Conservation (phyloP, 768 basidiomycete species). For the Termitomyces eurrhizus region DNA sequence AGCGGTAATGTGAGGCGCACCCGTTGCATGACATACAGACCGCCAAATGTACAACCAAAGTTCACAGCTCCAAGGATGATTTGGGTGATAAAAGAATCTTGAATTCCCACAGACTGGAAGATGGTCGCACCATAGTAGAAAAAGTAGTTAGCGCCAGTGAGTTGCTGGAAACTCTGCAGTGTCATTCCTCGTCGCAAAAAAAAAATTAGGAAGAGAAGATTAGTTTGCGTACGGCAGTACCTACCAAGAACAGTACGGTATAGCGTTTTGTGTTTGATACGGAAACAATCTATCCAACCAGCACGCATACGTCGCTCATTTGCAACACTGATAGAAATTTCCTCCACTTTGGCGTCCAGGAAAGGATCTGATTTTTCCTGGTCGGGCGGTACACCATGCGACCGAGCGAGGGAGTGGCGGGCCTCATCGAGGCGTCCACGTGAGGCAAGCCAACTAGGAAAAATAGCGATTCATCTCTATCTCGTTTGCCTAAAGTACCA, state of each 20-base stretch:
- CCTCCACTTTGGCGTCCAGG: slow-evolving; percentile 46
- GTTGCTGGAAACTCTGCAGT: slow-evolving; percentile 68
- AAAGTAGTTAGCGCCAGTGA: slow-evolving; percentile 70
- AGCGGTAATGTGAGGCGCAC: slow-evolving; percentile 25
- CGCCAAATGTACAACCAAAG: slow-evolving; percentile 68
- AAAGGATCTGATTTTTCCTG: slow-evolving; percentile 38
- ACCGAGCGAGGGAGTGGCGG: slow-evolving; percentile 39
- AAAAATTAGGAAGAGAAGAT: neutral
- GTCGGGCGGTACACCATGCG: slow-evolving; percentile 40
- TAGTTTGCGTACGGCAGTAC: slow-evolving; percentile 1
- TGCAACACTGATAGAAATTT: slow-evolving; percentile 50
- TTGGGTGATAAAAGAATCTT: slow-evolving; percentile 66
- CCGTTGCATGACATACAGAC: slow-evolving; percentile 69
- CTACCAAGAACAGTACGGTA: slow-evolving; percentile 58
- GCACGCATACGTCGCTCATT: slow-evolving; percentile 41
- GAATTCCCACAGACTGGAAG: slow-evolving; percentile 63
- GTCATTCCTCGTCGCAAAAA: slow-evolving; percentile 39
- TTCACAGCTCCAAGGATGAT: slow-evolving; percentile 76
- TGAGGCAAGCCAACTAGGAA: slow-evolving; percentile 49
- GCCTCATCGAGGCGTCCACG: slow-evolving; percentile 47
- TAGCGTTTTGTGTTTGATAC: slow-evolving; percentile 46
- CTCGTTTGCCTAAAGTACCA: too few relatives aligned
- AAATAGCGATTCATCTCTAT: neutral
- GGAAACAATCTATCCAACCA: slow-evolving; percentile 72
- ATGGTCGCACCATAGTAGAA: slow-evolving; percentile 67